Evolutionary conservation across 2,329 filamentous ascomycete species (phyloP).

Genomic region (Paecilomyces sp.): DNA sequence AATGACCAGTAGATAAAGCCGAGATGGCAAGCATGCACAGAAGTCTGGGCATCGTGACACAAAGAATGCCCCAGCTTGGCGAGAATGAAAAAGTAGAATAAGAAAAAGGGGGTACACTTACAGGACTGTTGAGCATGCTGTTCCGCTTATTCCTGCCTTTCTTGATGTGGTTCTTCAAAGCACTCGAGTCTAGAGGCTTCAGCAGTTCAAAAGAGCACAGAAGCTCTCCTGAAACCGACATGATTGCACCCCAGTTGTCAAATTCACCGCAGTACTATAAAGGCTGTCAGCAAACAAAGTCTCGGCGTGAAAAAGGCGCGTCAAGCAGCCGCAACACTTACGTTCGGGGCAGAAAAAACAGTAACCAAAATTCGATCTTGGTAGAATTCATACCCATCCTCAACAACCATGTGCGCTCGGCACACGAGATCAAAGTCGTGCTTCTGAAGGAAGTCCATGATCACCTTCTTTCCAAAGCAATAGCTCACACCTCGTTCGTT

Average conservation of each 20-base stretch:
- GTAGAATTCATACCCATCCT: conserved; percentile 98
- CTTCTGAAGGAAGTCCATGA: conserved; percentile 86
- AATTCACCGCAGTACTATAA: conserved; percentile 95
- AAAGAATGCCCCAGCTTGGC: conserved; percentile 13
- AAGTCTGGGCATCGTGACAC: conserved; percentile 16
- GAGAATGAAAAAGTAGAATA: conserved; percentile 11
- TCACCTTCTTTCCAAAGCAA: conserved; percentile 97
- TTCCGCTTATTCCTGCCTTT: conserved; percentile 92
- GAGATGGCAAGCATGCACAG: conserved; percentile 3
- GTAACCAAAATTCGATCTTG: conserved; percentile 91
- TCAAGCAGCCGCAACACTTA: conserved; percentile 44
- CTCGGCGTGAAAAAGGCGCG: background rate
- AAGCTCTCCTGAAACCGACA: conserved; percentile 91
- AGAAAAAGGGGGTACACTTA: conserved; percentile 46
- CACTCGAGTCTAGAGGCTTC: conserved; percentile 92
- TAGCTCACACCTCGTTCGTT: conserved; percentile 97
- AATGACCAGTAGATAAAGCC: background rate
- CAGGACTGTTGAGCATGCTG: conserved; percentile 92
- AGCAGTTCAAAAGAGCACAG: conserved; percentile 95
- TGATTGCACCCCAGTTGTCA: conserved; percentile 97
- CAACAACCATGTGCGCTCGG: conserved; percentile 97
- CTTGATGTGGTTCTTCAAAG: conserved; percentile 97
- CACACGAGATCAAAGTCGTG: conserved; percentile 98
- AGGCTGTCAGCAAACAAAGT: conserved; percentile 16
- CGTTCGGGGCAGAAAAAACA: conserved; percentile 95